Conservation (phyloP, 805 yeast species). For the Starmerella potacharoeniae region DNA sequence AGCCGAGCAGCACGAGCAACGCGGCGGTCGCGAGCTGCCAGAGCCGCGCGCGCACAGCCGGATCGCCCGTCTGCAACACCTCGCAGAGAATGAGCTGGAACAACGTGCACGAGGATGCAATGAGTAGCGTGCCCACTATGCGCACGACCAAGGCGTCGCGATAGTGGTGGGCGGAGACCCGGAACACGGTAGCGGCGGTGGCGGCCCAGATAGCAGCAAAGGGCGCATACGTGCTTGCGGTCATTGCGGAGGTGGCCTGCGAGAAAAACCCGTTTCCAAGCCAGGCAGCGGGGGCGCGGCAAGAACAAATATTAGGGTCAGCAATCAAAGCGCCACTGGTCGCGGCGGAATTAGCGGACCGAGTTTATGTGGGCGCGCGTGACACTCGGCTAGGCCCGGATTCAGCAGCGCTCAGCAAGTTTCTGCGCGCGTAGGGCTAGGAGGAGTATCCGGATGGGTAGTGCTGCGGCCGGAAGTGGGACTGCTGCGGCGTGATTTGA, state of each 20-base stretch:
- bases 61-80: conserved; percentile 22
- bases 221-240: not conserved
- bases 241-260: not conserved
- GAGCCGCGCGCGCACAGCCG: conserved; percentile 14
- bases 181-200: conserved; percentile 2
- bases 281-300: no score
- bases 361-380: not conserved
- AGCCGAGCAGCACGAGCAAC: conserved; percentile 17
- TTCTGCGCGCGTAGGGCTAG: not conserved
- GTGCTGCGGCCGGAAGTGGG: not conserved
- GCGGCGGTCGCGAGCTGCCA: conserved; percentile 24
- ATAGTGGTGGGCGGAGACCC: not conserved
- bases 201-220: not conserved
- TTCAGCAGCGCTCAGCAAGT: not conserved
- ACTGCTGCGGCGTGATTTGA: not conserved
- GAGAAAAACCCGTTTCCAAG: no score
- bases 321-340: no score
- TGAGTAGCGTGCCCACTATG: not conserved
- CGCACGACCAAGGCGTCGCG: not conserved
- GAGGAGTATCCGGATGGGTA: not conserved
- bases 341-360: no score
- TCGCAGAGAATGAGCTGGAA: conserved; percentile 33
- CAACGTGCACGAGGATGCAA: conserved; percentile 18
- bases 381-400: not conserved
- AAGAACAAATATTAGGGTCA: no score